Conservation (phyloP, 441 rosid genomes). For the Raphanus hybrid region DNA sequence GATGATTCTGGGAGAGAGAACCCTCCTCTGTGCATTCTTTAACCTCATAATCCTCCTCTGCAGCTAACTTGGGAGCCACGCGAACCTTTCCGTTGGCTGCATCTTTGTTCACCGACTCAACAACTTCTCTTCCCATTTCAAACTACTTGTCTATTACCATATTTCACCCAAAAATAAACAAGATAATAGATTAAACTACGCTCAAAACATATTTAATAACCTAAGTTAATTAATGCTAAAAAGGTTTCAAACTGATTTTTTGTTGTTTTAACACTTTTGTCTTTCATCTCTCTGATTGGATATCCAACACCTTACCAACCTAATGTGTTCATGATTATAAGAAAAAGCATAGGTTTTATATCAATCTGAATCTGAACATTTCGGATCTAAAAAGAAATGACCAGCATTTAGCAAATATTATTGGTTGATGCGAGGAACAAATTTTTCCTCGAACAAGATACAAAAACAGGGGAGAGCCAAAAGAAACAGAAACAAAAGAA, state of each 20-base stretch:
- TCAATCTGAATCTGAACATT: not conserved
- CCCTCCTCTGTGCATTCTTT: slow-evolving; percentile 23
- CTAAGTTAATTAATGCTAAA: not conserved
- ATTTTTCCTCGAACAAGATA: slow-evolving; percentile 9
- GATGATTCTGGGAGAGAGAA: slow-evolving; percentile 18
- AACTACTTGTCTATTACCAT: not conserved
- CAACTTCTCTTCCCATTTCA: slow-evolving; percentile 33
- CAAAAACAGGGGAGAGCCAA: not conserved
- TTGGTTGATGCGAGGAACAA: not conserved
- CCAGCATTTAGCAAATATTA: not conserved
- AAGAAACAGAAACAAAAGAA: slow-evolving; percentile 4
- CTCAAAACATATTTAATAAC: not conserved
- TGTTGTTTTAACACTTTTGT: not conserved
- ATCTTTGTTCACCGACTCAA: slow-evolving; percentile 12
- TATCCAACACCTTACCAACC: slow-evolving; percentile 1
- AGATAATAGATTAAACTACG: not conserved
- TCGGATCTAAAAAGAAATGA: not conserved
- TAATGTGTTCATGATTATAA: slow-evolving; percentile 3
- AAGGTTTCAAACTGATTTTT: not conserved
- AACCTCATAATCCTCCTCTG: slow-evolving; percentile 21
- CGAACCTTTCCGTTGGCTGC: slow-evolving; percentile 6
- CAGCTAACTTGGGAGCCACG: slow-evolving; percentile 28
- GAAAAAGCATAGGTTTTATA: not conserved
- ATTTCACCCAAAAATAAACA: not conserved
- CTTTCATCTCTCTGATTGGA: not conserved